Base-by-base conservation (phyloP, 305 asterid species). In the Fraxinus ornus region DNA sequence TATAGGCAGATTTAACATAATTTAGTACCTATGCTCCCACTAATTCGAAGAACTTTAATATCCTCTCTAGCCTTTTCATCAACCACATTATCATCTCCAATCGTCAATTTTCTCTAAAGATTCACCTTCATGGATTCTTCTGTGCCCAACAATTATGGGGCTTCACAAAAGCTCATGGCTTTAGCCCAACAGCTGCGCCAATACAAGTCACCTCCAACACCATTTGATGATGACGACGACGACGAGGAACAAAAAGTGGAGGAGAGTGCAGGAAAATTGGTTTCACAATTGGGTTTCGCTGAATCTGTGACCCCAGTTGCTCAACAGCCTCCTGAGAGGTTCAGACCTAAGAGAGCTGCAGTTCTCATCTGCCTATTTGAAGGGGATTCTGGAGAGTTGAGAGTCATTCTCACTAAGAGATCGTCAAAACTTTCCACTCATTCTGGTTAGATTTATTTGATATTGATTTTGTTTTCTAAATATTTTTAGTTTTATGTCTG, bases 341-440 rank as follows among this genome's bases (percentile, higher is more conserved):
- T 92, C 82, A 90, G 77, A 57, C 97, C 98, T 75, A 93, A 91
- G 87, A 91, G 91, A 76, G 98, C 99, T 33, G 99, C 99, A 77
- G 99, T 95, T 57, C 89, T 95, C 73, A 86, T 95, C 66, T 95
- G 99, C 86, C 89, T 95, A 2, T 95, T 93, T 84, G 97, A 92
- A 92, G 99, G 95, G 44, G 93, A 86, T 82, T 82, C 62, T 80
- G 98, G 97, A 6, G 97, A 94, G 32, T 79, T 91, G n/a, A 86
- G 97, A 78, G 97, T 95, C 44, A 92, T 95, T 84, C 98, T 95
- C 75, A 94, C 98, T 7, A 91, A 93, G 90, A 87, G 99, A 87
- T 93, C 98, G 26, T 91, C 97, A 1, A 90, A 79, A 78, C 95
- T 94, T 52, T 95, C 99, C 70, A 86, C 97, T 85, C 99, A 95